phyloP scores from a whole-genome alignment of 768 basidiomycete species.

The Chlorophyllum brunneum region DNA sequence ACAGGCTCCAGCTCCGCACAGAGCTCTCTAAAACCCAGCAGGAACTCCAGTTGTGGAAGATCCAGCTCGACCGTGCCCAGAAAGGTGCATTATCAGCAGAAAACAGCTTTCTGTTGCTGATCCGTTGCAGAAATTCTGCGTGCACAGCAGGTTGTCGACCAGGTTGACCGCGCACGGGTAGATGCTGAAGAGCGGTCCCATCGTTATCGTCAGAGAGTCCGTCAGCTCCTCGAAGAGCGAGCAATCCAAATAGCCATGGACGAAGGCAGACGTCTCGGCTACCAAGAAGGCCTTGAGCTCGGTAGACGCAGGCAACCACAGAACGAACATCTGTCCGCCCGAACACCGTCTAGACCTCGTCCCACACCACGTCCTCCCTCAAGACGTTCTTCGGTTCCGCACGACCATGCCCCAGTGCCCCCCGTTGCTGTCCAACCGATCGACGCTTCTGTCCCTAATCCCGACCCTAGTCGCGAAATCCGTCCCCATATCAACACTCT shows the following conservation, averaged over 20 bases:
- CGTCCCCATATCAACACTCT: constrained; percentile 2
- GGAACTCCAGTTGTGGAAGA: constrained; percentile 53
- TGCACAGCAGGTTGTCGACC: constrained; percentile 49
- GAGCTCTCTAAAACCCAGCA: constrained; percentile 32
- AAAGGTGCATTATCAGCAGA: constrained; percentile 25
- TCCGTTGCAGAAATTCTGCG: constrained; percentile 40
- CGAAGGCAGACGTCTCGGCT: constrained; percentile 50
- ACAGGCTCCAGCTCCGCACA: too few relatives aligned
- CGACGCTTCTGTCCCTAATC: background rate
- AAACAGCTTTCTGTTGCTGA: background rate
- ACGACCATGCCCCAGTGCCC: background rate
- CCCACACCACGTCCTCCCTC: too few relatives aligned
- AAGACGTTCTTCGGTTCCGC: too few relatives aligned
- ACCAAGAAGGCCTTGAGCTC: constrained; percentile 41
- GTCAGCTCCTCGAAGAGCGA: constrained; percentile 42
- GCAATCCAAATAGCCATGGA: constrained; percentile 48
- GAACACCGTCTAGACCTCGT: too few relatives aligned
- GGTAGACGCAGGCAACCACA: constrained; percentile 15
- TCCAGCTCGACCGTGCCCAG: constrained; percentile 57
- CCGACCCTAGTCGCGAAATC: constrained; percentile 19
- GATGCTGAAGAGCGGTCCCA: constrained; percentile 46
- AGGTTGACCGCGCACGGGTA: constrained; percentile 43
- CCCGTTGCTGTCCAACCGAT: background rate
- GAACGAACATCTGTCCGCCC: constrained; percentile 3
- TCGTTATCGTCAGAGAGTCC: constrained; percentile 39